Base-by-base conservation (phyloP, 1,139 yeast genomes). In the Yamadazyma conglobata region DNA sequence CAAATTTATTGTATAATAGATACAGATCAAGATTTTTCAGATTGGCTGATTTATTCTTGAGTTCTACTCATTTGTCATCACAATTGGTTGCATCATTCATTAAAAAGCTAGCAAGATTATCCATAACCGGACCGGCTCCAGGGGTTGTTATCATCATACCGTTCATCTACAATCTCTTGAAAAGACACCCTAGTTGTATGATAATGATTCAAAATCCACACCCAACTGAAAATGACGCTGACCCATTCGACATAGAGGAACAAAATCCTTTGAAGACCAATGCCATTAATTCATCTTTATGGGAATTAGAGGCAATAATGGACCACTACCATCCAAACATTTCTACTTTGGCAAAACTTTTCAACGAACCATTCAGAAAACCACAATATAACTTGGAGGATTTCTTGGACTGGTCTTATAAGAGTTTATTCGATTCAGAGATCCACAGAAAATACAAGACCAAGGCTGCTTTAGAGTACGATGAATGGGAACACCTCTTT, bases 321-420 rank as follows among this genome's bases (percentile, higher is more conserved):
- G 60, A 74, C n/a, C 99, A 91, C 55, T 91, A 87, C 51, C 97
- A 91, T 57, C 97, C 98, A 8, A 91, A 91, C 48, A 86, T 93
- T 13, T 91, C 96, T 2, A 84, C 96, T 0, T 65, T 91, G 46
- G 96, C 96, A 9, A 81, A 78, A 52, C 85, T 91, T 23, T 83
- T 85, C 52, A 71, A 79, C 14, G 96, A 91, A 54, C 96, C 96
- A 3, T 89, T 91, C 60, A 77, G 81, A 50, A 93, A 91, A 55
- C 81, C 84, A 36, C 74, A 74, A 46, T 91, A 93, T 56, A 84
- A 85, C 50, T 68, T 91, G 67, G 98, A 91, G 52, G 98, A 91
- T 56, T 91, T 91, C 61, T 63, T 91, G 50, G 96, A 89, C 56
- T 91, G 96, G 87, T 79, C 82, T 34, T 91, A 89, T 52, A 65